Conservation (phyloP, 192 early-diverging fungal species). For the Backusella psychrophila region DNA sequence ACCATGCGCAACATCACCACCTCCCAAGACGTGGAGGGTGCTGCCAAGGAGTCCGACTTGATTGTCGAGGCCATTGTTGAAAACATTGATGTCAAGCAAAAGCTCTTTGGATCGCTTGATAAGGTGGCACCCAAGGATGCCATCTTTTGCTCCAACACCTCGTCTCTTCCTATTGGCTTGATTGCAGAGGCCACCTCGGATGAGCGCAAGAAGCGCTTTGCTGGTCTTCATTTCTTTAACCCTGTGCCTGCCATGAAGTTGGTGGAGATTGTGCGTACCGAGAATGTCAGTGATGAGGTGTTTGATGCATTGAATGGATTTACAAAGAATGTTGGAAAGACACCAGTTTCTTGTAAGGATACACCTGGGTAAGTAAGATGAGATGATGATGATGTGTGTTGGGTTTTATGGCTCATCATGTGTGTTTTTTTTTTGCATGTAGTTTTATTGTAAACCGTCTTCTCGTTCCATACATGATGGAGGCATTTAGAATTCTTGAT, state of each 20-base stretch:
- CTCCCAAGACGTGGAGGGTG: constrained; percentile 63
- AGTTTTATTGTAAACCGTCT: constrained; percentile 94
- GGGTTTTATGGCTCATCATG: not conserved
- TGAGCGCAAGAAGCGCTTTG: constrained; percentile 57
- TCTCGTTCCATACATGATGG: constrained; percentile 95
- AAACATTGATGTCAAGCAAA: constrained; percentile 86
- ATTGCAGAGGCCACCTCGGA: constrained; percentile 70
- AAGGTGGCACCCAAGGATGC: constrained; percentile 63
- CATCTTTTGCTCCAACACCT: constrained; percentile 93
- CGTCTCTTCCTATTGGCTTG: constrained; percentile 79
- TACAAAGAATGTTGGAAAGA: constrained; percentile 76
- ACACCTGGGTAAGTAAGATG: constrained; percentile 74
- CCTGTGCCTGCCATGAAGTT: constrained; percentile 99
- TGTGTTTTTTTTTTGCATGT: not conserved
- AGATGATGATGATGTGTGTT: not conserved
- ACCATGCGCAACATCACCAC: constrained; percentile 63
- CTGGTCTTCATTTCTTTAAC: constrained; percentile 97
- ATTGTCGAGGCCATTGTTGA: constrained; percentile 97
- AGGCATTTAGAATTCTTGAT: constrained; percentile 90
- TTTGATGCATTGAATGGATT: constrained; percentile 68
- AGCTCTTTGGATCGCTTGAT: constrained; percentile 75
- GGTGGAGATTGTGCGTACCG: constrained; percentile 87
- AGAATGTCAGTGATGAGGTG: constrained; percentile 53
- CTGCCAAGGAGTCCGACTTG: constrained; percentile 67
- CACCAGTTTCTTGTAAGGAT: constrained; percentile 92